Conservation (phyloP, 306 rosid genomes). For the Lathyrus tuberosus region DNA sequence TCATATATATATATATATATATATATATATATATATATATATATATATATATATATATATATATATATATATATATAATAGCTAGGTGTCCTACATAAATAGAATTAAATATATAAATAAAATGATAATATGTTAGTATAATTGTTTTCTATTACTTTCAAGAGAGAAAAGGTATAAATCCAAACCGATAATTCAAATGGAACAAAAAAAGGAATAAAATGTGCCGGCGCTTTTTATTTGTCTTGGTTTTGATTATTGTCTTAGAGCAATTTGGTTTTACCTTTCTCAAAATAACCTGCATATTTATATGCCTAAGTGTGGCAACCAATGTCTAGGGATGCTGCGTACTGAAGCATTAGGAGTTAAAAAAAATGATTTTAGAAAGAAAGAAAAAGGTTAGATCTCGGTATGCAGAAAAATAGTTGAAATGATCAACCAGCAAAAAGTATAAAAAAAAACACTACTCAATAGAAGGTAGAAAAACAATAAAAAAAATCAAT, state of each 20-base stretch:
- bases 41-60: too few species aligned
- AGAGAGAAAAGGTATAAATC: conserved; percentile 44
- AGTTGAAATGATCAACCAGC: too few species aligned
- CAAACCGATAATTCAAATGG: conserved; percentile 41
- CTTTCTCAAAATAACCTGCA: conserved; percentile 25
- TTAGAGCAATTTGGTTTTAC: conserved; percentile 44
- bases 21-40: too few species aligned
- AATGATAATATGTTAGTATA: conserved; percentile 6
- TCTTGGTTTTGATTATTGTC: conserved; percentile 42
- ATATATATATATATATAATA: too few species aligned
- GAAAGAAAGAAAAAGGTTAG: too few species aligned
- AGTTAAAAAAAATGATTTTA: too few species aligned
- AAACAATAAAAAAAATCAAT: too few species aligned
- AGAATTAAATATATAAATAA: not conserved
- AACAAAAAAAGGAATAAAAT: conserved; percentile 41
- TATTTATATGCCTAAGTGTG: conserved; percentile 17
- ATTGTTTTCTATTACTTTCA: conserved; percentile 38
- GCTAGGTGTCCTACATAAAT: conserved; percentile 3
- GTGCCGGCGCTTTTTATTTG: conserved; percentile 70
- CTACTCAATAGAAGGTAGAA: too few species aligned
- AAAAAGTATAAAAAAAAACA: too few species aligned
- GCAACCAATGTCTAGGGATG: conserved; percentile 45
- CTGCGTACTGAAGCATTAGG: conserved; percentile 48
- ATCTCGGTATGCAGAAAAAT: too few species aligned
- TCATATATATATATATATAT: too few species aligned